Evolutionary conservation across 2,329 filamentous ascomycete genomes (phyloP), one percentile per base, ranked within the genome.

Genomic region (Pseudocercospora macadamiae): DNA sequence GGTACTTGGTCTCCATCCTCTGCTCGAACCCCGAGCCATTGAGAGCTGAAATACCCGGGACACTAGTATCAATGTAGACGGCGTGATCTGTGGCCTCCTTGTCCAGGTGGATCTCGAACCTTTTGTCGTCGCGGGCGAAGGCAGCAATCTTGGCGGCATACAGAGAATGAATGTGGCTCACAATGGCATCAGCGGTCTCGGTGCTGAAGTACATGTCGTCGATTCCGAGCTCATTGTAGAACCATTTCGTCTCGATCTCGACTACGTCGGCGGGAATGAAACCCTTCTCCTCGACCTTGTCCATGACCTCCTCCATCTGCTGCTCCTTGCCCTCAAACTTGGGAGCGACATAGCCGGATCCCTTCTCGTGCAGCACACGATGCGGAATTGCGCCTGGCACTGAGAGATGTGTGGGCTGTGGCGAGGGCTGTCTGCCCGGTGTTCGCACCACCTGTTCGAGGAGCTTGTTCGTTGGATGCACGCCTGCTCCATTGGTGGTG

Each of bases 161-260:
- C 49, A 99, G 86, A 9, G 93, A 97, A 61, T 93, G 93, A 73
- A 99, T 93, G 74, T 97, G 92, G 75, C 89, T 96, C 67, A 92
- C 89, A 72, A 99, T 96, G 59, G 91, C 91, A 56, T 90, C 87
- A 16, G 89, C 89, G 3, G 84, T 86, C 80, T 97, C 93, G 66
- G 93, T 92, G 73, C 93, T 87, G 80, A 97, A 97, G 82, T 97
- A 97, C 78, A 96, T 93, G 82, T 97, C 95, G 72, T 99, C 95
- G 70, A 99, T 99, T 68, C 95, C 95, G 21, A 99, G 86, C 76
- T 96, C 89, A 74, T 95, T 90, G 81, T 99, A 99, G 82, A 99
- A 99, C 93, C 95, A 99, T 60, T 86, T 83, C 52, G 93, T 90
- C 78, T 99, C 93, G 23, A 87, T 83, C 63, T 96, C 89, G 63